phyloP scores from a whole-genome alignment of 1,284 basidiomycete genomes.

The Gymnopus androsaceus region DNA sequence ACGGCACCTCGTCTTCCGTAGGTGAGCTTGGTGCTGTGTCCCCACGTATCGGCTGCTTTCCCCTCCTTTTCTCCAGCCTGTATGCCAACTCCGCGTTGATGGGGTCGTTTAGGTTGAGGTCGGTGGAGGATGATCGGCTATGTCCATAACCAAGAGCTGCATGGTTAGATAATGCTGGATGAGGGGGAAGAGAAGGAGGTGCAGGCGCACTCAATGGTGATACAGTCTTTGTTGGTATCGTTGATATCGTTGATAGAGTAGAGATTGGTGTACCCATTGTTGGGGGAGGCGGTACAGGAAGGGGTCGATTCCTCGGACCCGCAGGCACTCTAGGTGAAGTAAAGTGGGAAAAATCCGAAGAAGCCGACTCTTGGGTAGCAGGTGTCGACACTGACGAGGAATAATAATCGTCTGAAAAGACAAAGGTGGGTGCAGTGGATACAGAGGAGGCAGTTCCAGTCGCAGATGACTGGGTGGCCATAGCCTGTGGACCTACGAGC shows the following conservation, averaged over 20 bases:
- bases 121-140: not conserved
- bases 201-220: not conserved
- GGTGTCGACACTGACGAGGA: slow-evolving; percentile 10
- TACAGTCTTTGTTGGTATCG: not conserved
- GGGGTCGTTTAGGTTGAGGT: not conserved
- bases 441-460: slow-evolving; percentile 5
- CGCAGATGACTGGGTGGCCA: slow-evolving; percentile 6
- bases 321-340: not conserved
- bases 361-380: slow-evolving; percentile 11
- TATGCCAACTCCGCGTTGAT: not conserved
- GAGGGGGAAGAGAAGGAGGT: not conserved
- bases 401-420: slow-evolving; percentile 10
- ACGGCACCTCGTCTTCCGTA: not conserved
- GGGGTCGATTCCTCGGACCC: not conserved
- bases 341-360: not conserved
- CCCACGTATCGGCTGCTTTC: slow-evolving; percentile 5
- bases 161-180: not conserved
- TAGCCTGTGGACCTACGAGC: not conserved
- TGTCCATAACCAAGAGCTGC: not conserved
- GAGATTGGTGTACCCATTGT: not conserved
- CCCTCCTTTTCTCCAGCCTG: slow-evolving; percentile 4
- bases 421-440: not conserved
- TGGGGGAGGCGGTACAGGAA: slow-evolving; percentile 7
- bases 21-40: not conserved
- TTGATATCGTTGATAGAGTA: not conserved